Evolutionary conservation across 2,329 filamentous ascomycete genomes (phyloP), one percentile per base, ranked within the genome.

Genomic region (Fusarium chaquense): DNA sequence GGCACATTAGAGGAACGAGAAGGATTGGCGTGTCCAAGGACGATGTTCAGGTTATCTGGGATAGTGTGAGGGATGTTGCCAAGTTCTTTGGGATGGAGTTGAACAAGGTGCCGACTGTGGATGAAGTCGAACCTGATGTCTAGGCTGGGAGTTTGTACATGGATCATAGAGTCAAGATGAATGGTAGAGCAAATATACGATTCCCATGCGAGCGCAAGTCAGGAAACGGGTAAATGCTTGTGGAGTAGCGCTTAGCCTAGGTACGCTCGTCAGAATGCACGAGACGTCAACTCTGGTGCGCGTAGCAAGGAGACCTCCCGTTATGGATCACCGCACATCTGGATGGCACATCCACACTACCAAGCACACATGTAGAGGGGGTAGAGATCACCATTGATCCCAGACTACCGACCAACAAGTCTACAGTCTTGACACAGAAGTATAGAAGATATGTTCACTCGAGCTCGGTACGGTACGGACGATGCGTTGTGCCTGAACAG

Each of bases 1-100:
- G 86, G 86, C 87, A 89, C 76, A 79, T 78, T 9, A 73, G 76
- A 4, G 73, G 73, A 0, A 77, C 74, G 4, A 60, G 75, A 18
- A 59, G 75, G 1, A 72, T 77, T 13, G 76, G 76, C 0, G 75
- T 77, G 20, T 72, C 72, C 2, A 73, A 70, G 55, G 55, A 69
- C 20, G 75, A 78, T 33, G 69, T 71, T 8, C 65, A 77, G 45
- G 43, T 69, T 6, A 40, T 78, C 4, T 76, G 74, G 69, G 76
- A 77, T 24, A 59, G 65, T 24, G 65, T 75, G 4, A 61, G 62
- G 50, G 44, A 66, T 18, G 60, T 78, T 55, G 70, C 75, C 36
- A 71, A 60, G 45, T 76, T 75, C 51, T 75, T 76, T 28, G 73
- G 72, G 2, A 26, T 52, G 18, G 69, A 67, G 35, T 33, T 77